Evolutionary conservation across 805 yeast genomes (phyloP), one percentile per base, ranked within the genome.

Genomic region (Pichia insulana): DNA sequence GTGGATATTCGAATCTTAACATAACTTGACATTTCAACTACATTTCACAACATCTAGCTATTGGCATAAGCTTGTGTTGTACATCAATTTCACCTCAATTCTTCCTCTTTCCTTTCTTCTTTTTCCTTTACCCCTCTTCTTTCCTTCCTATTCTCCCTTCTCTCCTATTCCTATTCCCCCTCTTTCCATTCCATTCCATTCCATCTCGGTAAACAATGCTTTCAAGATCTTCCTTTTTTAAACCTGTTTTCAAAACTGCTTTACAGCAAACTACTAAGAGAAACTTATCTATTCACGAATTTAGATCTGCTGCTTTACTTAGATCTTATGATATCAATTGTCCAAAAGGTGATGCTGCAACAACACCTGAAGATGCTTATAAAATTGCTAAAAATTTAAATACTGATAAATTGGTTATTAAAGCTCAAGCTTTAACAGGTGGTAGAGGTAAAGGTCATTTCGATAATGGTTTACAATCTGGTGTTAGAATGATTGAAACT

Each of bases 391-490:
- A 80, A 68, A 67, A 71, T 44, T 74, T 92, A 59, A 74, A 75
- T 54, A 74, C 84, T 52, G 79, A 80, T 58, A 94, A 84, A 57
- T 71, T 92, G 67, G 99, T 92, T 50, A 75, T 92, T 65, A 92
- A 92, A 73, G 98, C 98, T 48, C 99, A 92, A 71, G 97, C 96
- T 38, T 76, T 92, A 59, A 89, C 99, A 46, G 99, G 99, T 70
- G 99, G 99, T 62, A 82, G 99, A 70, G 99, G 99, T 69, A 92
- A 92, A 68, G 99, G 99, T 50, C 89, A 86, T 67, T 89, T 92
- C 53, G 96, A 89, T 69, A 80, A 80, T 57, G 98, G 98, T 41
- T 78, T 86, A 63, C 80, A 90, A 70, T 95, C 97, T 40, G 99
- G 98, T 73, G 96, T 92, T 58, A 83, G 87, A 70, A 74, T 92